Evolutionary conservation across 331 rosid genomes (phyloP), one percentile per base, ranked within the genome.

Genomic region (Dryas integrifolia): DNA sequence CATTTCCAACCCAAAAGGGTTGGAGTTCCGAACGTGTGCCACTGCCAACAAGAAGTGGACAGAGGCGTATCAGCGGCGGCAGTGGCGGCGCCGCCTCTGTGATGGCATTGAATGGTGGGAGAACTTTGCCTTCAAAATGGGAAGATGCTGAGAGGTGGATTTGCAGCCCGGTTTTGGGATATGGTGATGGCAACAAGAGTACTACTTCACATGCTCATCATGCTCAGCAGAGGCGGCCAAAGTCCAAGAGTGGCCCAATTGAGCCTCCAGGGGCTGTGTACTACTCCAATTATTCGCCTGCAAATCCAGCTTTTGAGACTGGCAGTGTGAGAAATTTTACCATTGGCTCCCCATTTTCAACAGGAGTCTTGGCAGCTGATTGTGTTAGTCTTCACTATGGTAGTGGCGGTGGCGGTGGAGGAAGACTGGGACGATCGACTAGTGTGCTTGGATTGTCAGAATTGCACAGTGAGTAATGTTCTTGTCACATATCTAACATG

Each of bases 91-190:
- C 75, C 81, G 79, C 81, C 21, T 76, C 88, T n/a, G 73, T 88
- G 72, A 76, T 88, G 70, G 83, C 90, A 1, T 86, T 89, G 80
- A 85, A 77, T 69, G 86, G 96, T 58, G 98, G 97, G 30, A 86
- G 96, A 80, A 70, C 96, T 39, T 3, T 89, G 64, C 97, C 97
- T 11, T 93, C 98, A 3, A 93, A 93, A 77, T 93, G 98, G 98
- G 98, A 93, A 58, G 97, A 93, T 63, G 97, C 98, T 3, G 98
- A 93, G 85, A 82, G 98, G 79, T 93, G 98, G 98, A 93, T 93
- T 79, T 87, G 87, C 72, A 93, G 98, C 79, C 98, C 98, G 1
- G 67, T 88, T 73, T 72, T 82, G 1, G 85, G 85, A 8, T 58
- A 74, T 79, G 79, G 63, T 11, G 24, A 81, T 66, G 11, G 74